Conservation (phyloP, 768 basidiomycete species). For the Serendipita vermifera region DNA sequence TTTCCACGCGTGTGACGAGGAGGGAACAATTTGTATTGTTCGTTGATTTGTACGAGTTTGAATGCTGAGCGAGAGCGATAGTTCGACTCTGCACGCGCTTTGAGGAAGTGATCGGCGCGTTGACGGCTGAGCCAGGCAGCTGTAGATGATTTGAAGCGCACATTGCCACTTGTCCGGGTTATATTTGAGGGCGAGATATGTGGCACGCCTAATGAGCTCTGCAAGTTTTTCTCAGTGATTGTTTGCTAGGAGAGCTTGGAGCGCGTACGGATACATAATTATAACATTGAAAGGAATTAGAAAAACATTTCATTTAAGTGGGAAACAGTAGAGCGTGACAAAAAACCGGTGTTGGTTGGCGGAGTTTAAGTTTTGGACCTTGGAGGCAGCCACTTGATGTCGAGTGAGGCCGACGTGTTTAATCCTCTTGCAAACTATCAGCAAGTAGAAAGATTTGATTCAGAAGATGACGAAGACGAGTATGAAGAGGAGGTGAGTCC, state of each 20-base stretch:
- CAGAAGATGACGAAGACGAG: conserved; percentile 35
- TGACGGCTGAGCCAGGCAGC: conserved; percentile 55
- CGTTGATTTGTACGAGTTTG: conserved; percentile 75
- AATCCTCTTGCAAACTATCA: too few relatives aligned
- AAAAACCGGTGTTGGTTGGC: too few relatives aligned
- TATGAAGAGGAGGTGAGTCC: conserved; percentile 29
- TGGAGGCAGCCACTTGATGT: too few relatives aligned
- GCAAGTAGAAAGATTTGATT: conserved; percentile 29
- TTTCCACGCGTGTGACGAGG: conserved; percentile 20
- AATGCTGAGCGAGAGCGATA: conserved; percentile 85
- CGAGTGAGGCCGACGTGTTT: too few relatives aligned
- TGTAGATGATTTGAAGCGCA: too few relatives aligned
- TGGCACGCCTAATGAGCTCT: background rate
- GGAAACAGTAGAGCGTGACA: too few relatives aligned
- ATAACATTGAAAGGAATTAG: too few relatives aligned
- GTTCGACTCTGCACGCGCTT: conserved; percentile 29
- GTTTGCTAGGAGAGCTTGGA: background rate
- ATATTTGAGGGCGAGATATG: too few relatives aligned
- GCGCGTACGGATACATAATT: too few relatives aligned
- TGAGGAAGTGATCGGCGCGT: conserved; percentile 56
- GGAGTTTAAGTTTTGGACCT: too few relatives aligned
- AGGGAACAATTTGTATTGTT: conserved; percentile 37
- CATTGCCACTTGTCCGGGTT: too few relatives aligned
- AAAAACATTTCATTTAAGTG: too few relatives aligned
- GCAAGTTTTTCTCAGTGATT: background rate